Percentiles rank a stretch among this genome's conserved stretches.
These are phyloP conservation scores for Fomitopsis schrenkii DNA, from an alignment of 1,284 basidiomycete species.

Conservation along the genomic window DNA sequence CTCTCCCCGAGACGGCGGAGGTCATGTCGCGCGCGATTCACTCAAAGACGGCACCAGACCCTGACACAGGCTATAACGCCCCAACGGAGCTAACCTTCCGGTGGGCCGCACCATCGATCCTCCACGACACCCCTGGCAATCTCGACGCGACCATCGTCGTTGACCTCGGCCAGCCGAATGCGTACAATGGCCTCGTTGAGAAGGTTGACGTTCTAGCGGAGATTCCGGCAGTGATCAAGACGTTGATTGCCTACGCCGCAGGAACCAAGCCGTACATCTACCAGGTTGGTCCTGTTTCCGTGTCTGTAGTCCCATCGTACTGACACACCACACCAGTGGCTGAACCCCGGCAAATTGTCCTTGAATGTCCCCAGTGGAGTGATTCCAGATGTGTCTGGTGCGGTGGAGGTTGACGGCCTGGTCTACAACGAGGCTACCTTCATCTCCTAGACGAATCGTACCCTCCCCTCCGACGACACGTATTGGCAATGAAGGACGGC, in stretches of 20 bases:
- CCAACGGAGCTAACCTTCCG: conserved; percentile 72
- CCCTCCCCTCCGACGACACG: neutral
- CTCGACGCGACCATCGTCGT: conserved; percentile 53
- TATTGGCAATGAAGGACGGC: neutral
- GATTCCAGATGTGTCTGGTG: conserved; percentile 39
- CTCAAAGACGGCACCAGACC: conserved; percentile 53
- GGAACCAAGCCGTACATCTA: conserved; percentile 94
- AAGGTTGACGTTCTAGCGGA: conserved; percentile 97
- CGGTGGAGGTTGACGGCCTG: conserved; percentile 62
- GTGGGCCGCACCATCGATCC: conserved; percentile 74
- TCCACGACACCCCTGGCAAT: conserved; percentile 47
- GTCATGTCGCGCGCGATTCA: conserved; percentile 72
- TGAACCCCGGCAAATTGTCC: conserved; percentile 69
- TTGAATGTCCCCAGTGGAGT: conserved; percentile 61
- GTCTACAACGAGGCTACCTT: conserved; percentile 91
- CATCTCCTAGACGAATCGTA: conserved; percentile 52
- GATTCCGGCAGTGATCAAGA: conserved; percentile 89
- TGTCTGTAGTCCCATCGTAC: conserved; percentile 1
- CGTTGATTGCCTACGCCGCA: conserved; percentile 87
- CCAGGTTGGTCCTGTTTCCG: conserved; percentile 51
- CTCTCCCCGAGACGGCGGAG: conserved; percentile 35
- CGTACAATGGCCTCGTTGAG: conserved; percentile 82
- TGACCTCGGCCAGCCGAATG: conserved; percentile 50
- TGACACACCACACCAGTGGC: conserved; percentile 52
- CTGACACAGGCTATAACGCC: conserved; percentile 80